These are phyloP conservation scores for Fusarium sp. DNA, from an alignment of 2,329 filamentous ascomycete species.

Conservation along the genomic window DNA sequence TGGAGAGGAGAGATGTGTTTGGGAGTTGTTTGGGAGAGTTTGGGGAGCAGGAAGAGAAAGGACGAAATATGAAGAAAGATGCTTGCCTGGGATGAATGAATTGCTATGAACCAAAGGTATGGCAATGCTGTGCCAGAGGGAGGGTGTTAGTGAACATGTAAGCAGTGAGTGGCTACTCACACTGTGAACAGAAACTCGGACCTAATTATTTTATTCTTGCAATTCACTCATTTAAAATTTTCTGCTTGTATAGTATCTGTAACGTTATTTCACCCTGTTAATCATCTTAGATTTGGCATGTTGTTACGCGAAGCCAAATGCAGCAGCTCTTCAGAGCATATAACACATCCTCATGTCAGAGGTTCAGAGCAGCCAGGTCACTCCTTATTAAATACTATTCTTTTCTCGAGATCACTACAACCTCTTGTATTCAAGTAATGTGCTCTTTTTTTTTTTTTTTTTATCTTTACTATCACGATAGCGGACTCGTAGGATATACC, in stretches of 20 bases:
- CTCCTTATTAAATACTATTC: background rate
- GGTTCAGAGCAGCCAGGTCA: background rate
- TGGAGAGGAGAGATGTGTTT: background rate
- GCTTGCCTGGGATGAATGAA: background rate
- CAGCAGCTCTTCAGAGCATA: background rate
- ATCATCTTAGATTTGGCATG: background rate
- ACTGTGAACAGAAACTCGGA: background rate
- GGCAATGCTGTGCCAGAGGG: background rate
- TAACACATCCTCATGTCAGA: background rate
- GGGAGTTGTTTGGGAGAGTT: background rate
- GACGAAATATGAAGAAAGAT: background rate
- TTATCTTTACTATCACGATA: too few species aligned
- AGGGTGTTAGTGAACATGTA: background rate
- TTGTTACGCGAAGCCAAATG: background rate
- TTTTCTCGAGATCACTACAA: too few species aligned
- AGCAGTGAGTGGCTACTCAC: constrained; percentile 1
- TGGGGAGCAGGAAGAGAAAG: background rate
- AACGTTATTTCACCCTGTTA: background rate
- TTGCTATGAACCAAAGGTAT: background rate
- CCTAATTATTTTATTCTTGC: background rate
- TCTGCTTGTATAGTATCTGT: background rate
- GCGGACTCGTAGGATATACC: too few species aligned
- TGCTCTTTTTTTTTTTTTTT: too few species aligned
- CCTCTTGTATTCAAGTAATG: too few species aligned
- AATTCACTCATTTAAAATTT: background rate